Conservation (phyloP, 495 filamentous ascomycete species). For the Xylaria acuta region DNA sequence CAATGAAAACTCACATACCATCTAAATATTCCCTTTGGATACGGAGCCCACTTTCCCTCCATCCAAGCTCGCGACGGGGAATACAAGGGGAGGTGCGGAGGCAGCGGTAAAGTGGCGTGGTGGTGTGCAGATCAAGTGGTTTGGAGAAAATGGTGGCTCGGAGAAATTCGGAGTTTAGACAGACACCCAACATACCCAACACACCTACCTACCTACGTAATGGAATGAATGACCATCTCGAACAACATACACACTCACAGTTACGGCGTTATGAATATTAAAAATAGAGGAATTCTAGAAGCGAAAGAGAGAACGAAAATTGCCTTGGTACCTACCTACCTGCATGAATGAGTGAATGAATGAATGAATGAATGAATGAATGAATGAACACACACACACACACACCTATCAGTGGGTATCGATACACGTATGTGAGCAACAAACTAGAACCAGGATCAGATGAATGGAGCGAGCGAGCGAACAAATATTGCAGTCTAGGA, state of each 20-base stretch:
- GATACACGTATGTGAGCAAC: not conserved
- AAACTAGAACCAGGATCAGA: not conserved
- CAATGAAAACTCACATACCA: not conserved
- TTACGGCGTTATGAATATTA: not conserved
- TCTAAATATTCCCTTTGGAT: not conserved
- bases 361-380: too few species aligned
- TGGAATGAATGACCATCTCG: not conserved
- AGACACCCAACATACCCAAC: not conserved
- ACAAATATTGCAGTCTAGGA: not conserved
- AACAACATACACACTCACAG: not conserved
- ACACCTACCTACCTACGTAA: not conserved
- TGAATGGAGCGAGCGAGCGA: not conserved
- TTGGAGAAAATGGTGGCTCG: not conserved
- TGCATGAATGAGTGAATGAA: too few species aligned
- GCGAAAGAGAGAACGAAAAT: not conserved
- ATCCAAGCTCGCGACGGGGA: not conserved
- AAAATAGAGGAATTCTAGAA: not conserved
- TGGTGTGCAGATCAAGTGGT: not conserved
- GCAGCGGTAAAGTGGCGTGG: not conserved
- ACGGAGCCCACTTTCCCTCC: not conserved
- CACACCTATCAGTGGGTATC: not conserved
- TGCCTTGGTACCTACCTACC: not conserved
- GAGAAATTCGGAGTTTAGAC: slow-evolving; percentile 12
- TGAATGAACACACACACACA: too few species aligned
- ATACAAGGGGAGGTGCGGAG: not conserved